Evolutionary conservation across 805 yeast genomes (phyloP), one percentile per base, ranked within the genome.

Genomic region (Candida coquimbonensis): DNA sequence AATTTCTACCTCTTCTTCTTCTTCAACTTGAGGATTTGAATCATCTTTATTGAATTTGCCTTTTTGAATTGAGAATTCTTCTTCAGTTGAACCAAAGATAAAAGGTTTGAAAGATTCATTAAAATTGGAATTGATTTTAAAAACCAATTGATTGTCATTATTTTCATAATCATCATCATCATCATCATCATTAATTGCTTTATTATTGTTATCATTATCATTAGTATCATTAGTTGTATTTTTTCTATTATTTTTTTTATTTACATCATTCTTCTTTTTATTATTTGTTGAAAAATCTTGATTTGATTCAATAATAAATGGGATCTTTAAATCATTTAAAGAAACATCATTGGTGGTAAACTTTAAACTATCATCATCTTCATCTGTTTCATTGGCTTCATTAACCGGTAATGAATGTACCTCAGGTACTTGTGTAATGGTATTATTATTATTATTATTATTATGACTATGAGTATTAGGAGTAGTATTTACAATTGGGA

Each of bases 31-130:
- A 13, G 13, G 13, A 29, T 29, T 40, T 17, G 43, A 42, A 11
- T 42, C 47, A 25, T 48, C 46, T 41, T 54, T 56, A 16, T 47
- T 45, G 29, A 46, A 47, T 39, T 46, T 43, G 39, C 21, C 33
- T 34, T 40, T 53, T 27, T 47, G 54, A 14, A 36, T 39, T 7
- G 29, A 29, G 26, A 53, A 44, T 12, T 36, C 34, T 12, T 38
- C 45, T 25, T 48, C 36, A 2, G 48, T 44, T 2, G 50, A 40
- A 16, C 53, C 53, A 35, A 51, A 42, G 3, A 45, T 35, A 9
- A 51, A 38, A 11, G 55, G 53, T n/a, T 39, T 16, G 2, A 31
- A n/a, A 21, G 17, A n/a, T 16, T 29, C 31, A 29, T 29, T 29
- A 11, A 29, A 33, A 8, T 33, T 17, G 8, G 17, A 33, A 33